A percentile compares a stretch with the other conserved stretches of the same genome.
Evolutionary conservation across 169 alveolate genomes (phyloP).

Genomic region (Plasmodium vinckei): DNA sequence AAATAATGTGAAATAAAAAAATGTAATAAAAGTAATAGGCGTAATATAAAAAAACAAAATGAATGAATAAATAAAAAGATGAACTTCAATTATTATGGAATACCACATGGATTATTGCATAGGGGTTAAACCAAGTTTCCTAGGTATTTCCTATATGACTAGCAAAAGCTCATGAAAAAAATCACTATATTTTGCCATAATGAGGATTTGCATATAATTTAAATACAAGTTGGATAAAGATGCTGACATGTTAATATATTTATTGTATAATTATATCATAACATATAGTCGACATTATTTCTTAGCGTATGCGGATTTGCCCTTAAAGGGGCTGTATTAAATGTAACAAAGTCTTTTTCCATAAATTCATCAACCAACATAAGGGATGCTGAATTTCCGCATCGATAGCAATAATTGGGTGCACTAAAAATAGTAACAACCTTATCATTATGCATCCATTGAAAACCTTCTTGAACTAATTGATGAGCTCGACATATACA

Average conservation of each 20-base stretch:
- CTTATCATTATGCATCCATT: slow-evolving; percentile 92
- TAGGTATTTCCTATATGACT: too few relatives aligned
- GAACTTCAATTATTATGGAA: too few relatives aligned
- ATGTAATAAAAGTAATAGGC: too few relatives aligned
- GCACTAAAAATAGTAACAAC: slow-evolving; percentile 97
- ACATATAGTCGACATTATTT: slow-evolving; percentile 43
- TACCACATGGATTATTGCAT: too few relatives aligned
- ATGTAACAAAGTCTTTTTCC: slow-evolving; percentile 89
- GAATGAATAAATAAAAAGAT: too few relatives aligned
- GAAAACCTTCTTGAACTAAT: slow-evolving; percentile 95
- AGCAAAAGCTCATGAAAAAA: too few relatives aligned
- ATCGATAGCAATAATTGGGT: slow-evolving; percentile 96
- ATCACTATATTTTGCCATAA: too few relatives aligned
- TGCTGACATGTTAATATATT: background rate
- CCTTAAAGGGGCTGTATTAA: slow-evolving; percentile 91
- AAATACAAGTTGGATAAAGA: too few relatives aligned
- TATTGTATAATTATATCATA: background rate
- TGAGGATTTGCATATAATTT: too few relatives aligned
- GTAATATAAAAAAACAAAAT: too few relatives aligned
- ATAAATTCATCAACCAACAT: slow-evolving; percentile 96
- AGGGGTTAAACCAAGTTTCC: too few relatives aligned
- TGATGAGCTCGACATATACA: slow-evolving; percentile 98
- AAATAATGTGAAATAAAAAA: too few relatives aligned
- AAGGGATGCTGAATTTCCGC: slow-evolving; percentile 96
- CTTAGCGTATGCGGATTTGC: slow-evolving; percentile 69